Evolutionary conservation across 305 asterid genomes (phyloP).

Genomic region (Galium porrigens): DNA sequence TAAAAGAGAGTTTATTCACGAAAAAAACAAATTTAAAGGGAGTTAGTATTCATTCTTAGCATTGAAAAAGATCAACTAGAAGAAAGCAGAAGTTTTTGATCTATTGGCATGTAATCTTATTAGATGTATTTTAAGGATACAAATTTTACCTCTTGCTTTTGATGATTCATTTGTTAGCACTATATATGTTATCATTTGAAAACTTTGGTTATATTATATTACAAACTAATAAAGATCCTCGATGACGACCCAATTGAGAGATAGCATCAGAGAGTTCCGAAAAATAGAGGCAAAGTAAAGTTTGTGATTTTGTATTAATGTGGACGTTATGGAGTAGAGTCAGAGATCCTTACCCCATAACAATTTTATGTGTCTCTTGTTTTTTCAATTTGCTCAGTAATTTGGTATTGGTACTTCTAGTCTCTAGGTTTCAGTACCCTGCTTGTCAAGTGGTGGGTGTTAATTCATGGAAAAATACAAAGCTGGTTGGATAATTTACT

Average conservation of each 20-base stretch:
- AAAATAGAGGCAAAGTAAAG: neutral
- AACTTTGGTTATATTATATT: neutral
- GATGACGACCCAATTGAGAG: neutral
- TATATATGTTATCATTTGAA: neutral
- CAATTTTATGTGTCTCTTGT: neutral
- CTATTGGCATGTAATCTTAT: neutral
- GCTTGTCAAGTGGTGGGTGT: neutral
- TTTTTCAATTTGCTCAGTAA: neutral
- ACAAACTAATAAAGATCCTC: neutral
- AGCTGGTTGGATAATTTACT: neutral
- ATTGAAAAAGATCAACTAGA: neutral
- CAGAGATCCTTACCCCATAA: neutral
- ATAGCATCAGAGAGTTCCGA: constrained; percentile 1
- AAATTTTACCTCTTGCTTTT: neutral
- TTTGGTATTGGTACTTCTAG: neutral
- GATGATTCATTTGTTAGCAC: neutral
- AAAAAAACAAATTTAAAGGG: neutral
- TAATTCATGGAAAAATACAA: no score
- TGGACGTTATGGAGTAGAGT: neutral
- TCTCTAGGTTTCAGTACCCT: neutral
- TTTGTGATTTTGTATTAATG: neutral
- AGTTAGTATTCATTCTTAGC: neutral
- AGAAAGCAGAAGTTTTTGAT: neutral
- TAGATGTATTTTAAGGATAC: neutral
- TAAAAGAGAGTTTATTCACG: no score